Evolutionary conservation across 2,329 filamentous ascomycete genomes (phyloP).

Genomic region (Myriosclerotinia scirpicola): DNA sequence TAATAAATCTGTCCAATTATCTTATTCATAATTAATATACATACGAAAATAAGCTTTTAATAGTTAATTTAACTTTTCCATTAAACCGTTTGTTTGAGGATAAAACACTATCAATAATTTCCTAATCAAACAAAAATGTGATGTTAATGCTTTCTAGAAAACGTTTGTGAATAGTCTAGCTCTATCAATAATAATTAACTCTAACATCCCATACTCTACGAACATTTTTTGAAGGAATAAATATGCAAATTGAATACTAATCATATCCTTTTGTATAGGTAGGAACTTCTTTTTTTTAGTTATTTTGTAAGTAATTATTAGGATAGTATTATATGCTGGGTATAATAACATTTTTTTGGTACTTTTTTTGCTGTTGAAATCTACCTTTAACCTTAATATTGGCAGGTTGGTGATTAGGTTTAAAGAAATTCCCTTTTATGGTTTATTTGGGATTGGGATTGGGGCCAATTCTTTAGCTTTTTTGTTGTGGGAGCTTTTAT

Average conservation of each 20-base stretch:
- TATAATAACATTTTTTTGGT: too few species aligned
- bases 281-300: not conserved
- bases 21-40: not conserved
- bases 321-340: not conserved
- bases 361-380: too few species aligned
- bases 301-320: not conserved
- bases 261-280: not conserved
- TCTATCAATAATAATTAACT: not conserved
- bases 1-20: not conserved
- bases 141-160: not conserved
- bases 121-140: not conserved
- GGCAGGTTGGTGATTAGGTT: too few species aligned
- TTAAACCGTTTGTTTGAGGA: not conserved
- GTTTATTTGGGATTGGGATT: too few species aligned
- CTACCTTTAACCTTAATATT: too few species aligned
- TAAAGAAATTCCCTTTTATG: too few species aligned
- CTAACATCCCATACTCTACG: not conserved
- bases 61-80: not conserved
- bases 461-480: too few species aligned
- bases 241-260: not conserved
- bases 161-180: not conserved
- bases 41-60: not conserved
- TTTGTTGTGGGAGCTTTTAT: too few species aligned
- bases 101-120: not conserved
- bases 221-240: not conserved